Base-by-base conservation (phyloP, 352 stramenopile genomes). In the Pythium rishiriense region DNA sequence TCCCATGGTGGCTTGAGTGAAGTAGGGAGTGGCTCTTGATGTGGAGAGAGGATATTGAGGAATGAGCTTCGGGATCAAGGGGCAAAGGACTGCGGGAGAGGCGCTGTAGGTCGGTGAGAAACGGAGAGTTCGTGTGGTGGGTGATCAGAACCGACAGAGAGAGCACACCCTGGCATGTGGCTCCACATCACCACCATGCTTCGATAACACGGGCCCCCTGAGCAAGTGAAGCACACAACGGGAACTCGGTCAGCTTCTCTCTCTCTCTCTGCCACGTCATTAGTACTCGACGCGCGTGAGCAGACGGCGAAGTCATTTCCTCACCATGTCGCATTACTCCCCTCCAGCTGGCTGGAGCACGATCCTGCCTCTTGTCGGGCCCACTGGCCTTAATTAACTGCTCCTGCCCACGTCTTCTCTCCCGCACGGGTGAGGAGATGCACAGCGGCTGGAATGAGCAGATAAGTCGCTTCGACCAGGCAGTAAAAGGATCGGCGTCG, bases 1-100 rank as follows among this genome's bases (percentile, higher is more conserved):
- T 74, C 83, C 83, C 83, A 93, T 91, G 41, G 61, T 67, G 11
- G 24, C 17, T 48, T 43, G 55, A 37, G 33, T 39, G 5, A n/a
- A 43, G 37, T n/a, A 17, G 37, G 26, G 51, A 31, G 31, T 14
- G 45, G 59, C 54, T 56, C 46, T 64, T 64, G 54, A 1, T 63
- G 26, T 19, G 29, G 35, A 64, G 54, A 63, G 35, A 53, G 54
- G 7, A 57, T 24, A 45, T 64, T 69, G 47, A 12, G 29, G 48
- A 63, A 29, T 68, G 62, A 45, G 43, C 14, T 26, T 14, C 48
- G 8, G 22, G 15, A n/a, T 5, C n/a, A 22, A 10, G 12, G 1
- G 35, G 31, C 11, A 22, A 22, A 19, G 19, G 26, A 37, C 31
- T 43, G 2, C 29, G 50, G 51, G 26, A 61, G 50, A 67, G 51